phyloP scores from a whole-genome alignment of 768 basidiomycete genomes.

The Panaeolus cyanescens region DNA sequence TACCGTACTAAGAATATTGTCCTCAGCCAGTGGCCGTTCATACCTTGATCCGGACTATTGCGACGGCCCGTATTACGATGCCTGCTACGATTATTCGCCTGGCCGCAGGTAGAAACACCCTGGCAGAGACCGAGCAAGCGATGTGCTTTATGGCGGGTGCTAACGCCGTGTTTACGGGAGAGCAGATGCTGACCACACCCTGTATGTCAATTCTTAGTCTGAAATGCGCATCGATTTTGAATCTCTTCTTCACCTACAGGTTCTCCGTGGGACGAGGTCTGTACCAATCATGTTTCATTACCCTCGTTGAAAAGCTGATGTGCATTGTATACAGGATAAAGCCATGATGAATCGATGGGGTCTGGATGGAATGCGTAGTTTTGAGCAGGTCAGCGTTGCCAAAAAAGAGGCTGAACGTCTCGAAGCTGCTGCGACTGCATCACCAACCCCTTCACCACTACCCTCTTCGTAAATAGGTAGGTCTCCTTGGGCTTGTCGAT shows the following conservation, averaged over 20 bases:
- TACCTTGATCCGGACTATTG: constrained; percentile 88
- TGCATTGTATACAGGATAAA: constrained; percentile 63
- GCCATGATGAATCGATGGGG: constrained; percentile 95
- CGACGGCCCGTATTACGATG: constrained; percentile 90
- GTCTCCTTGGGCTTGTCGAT: neutral
- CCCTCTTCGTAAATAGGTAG: neutral
- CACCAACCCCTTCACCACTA: neutral
- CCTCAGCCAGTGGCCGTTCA: constrained; percentile 77
- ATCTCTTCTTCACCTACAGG: constrained; percentile 41
- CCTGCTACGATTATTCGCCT: constrained; percentile 93
- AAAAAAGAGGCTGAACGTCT: constrained; percentile 48
- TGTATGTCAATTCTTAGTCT: constrained; percentile 53
- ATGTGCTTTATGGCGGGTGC: constrained; percentile 99
- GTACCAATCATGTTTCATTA: constrained; percentile 9
- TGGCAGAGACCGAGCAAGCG: constrained; percentile 89
- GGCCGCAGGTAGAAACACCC: constrained; percentile 89
- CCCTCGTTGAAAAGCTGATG: constrained; percentile 5
- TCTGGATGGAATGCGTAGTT: constrained; percentile 86
- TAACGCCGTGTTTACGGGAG: constrained; percentile 98
- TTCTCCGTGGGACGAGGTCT: constrained; percentile 91
- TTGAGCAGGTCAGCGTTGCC: constrained; percentile 70
- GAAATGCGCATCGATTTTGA: constrained; percentile 1
- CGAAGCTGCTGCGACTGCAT: constrained; percentile 2
- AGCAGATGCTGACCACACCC: constrained; percentile 95
- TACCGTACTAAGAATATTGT: constrained; percentile 12